Evolutionary conservation across 2,329 filamentous ascomycete species (phyloP), one percentile per base, ranked within the genome.

Genomic region (Trichoderma sp.): DNA sequence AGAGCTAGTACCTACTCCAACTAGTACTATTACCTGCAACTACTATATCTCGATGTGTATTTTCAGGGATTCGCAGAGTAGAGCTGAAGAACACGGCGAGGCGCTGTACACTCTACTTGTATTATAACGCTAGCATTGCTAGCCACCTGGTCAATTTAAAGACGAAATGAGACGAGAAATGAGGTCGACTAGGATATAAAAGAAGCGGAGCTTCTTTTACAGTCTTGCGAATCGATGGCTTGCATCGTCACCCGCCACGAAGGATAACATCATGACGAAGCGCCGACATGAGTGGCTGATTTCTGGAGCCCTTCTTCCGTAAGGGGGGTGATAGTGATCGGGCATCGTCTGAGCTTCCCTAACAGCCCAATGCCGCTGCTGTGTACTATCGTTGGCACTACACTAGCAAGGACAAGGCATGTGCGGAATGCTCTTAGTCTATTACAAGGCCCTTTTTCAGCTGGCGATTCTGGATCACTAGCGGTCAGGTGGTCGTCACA

Each of bases 211-310:
- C 55, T 64, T 34, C 52, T 32, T 46, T 51, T 54, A 61, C 63
- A 59, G 56, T 54, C 56, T 55, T 59, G 28, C 43, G 18, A 59
- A 52, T 63, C 59, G 60, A 68, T 69, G 68, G 68, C 68, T 69
- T 69, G 68, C 68, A 69, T 69, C 56, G 56, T 67, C 63, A 68
- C 68, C 56, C 63, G 68, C 51, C 64, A 56, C 32, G 18, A 59
- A 68, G 46, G 21, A 30, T 59, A 51, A 34, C 28, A 63, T 54
- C 59, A 39, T 52, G 21, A 54, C 26, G 30, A 52, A 64, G 60
- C 46, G 60, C 46, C 60, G 14, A 34, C 28, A 58, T 43, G 18
- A 46, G 63, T 55, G 54, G 63, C 54, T 59, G 14, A 49, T 58
- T 59, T 51, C 63, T 66, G 54, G 54, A 51, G 39, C 8, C 60